Percentiles rank a stretch among this genome's conserved stretches.
phyloP scores from a whole-genome alignment of 495 filamentous ascomycete species.

The Aspergillus saccharolyticus region DNA sequence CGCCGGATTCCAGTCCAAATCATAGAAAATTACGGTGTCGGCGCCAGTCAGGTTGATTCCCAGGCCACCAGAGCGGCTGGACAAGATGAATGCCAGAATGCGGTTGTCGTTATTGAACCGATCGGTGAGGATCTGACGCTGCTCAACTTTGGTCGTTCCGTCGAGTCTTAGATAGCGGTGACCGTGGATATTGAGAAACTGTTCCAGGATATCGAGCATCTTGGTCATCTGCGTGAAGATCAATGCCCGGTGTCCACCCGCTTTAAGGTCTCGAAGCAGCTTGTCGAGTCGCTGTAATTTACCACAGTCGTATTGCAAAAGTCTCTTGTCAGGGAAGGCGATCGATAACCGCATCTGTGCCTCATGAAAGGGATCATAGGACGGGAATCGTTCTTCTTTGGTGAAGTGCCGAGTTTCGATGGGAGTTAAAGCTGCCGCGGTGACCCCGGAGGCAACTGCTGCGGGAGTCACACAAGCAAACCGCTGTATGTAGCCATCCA shows the following conservation, averaged over 20 bases:
- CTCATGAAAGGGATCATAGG: slow-evolving; percentile 87
- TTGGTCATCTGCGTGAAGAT: slow-evolving; percentile 99
- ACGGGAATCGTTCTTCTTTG: slow-evolving; percentile 47
- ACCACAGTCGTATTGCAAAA: slow-evolving; percentile 96
- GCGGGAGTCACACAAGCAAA: slow-evolving; percentile 90
- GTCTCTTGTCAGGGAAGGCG: slow-evolving; percentile 91
- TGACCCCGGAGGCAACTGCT: slow-evolving; percentile 74
- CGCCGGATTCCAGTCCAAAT: slow-evolving; percentile 98
- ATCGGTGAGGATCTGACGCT: slow-evolving; percentile 91
- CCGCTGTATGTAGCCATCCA: slow-evolving; percentile 73
- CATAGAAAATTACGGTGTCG: slow-evolving; percentile 98
- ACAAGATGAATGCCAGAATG: slow-evolving; percentile 92
- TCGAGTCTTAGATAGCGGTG: slow-evolving; percentile 96
- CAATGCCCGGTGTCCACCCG: slow-evolving; percentile 84
- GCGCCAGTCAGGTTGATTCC: slow-evolving; percentile 97
- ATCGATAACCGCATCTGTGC: slow-evolving; percentile 88
- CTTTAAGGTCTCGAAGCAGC: slow-evolving; percentile 80
- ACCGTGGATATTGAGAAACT: slow-evolving; percentile 96
- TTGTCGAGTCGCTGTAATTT: slow-evolving; percentile 89
- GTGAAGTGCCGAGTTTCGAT: slow-evolving; percentile 52
- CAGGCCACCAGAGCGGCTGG: slow-evolving; percentile 87
- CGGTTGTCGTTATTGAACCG: slow-evolving; percentile 93
- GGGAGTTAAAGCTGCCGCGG: slow-evolving; percentile 61
- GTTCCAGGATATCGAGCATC: slow-evolving; percentile 94
- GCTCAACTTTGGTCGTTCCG: slow-evolving; percentile 88